Base-by-base conservation (phyloP, 1,284 basidiomycete genomes). In the Leccinum insolens region DNA sequence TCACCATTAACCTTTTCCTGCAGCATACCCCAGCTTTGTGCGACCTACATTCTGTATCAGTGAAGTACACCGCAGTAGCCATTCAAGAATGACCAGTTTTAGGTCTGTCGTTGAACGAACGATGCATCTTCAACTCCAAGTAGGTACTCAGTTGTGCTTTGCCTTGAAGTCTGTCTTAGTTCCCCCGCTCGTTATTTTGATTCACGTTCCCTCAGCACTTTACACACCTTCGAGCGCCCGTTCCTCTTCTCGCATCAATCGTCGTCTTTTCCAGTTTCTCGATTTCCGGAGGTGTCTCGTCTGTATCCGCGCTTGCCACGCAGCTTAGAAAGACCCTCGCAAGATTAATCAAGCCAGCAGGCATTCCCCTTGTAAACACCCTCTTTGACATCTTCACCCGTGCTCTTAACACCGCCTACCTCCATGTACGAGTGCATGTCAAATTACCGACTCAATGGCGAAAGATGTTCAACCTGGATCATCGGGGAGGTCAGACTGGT, bases 371-470 rank as follows among this genome's bases (percentile, higher is more conserved):
- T 22, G 12, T 72, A 7, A 37, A 34, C 3, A 25, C 63, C 31
- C 39, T 78, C 34, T 67, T 75, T 58, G 9, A 59, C 28, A 22
- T 57, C 39, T 46, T 76, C 4, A 55, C 64, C 20, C 63, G 61
- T 39, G 63, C 73, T 12, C 34, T 79, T 61, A 67, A 67, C 25
- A 41, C 67, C 3, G 63, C 67, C n/a, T 75, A 60, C 49, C 67
- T 78, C 62, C 69, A 63, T 5, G 44, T 64, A 39, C 67, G 71
- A 41, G 65, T 72, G 65, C 60, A 57, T 4, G 41, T 72, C 44
- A 67, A 46, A 25, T n/a, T 69, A 2, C 72, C 74, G 4, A 31
- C 37, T 9, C 68, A 37, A 41, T 76, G 68, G 68, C 65, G 28
- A 31, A 61, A 65, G 11, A 14, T 66, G 7, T 68, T 68, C 34